A percentile compares a stretch with the other conserved stretches of the same genome.
These are phyloP conservation scores for Clitoria ternatea DNA, from an alignment of 306 rosid species.

Conservation along the genomic window DNA sequence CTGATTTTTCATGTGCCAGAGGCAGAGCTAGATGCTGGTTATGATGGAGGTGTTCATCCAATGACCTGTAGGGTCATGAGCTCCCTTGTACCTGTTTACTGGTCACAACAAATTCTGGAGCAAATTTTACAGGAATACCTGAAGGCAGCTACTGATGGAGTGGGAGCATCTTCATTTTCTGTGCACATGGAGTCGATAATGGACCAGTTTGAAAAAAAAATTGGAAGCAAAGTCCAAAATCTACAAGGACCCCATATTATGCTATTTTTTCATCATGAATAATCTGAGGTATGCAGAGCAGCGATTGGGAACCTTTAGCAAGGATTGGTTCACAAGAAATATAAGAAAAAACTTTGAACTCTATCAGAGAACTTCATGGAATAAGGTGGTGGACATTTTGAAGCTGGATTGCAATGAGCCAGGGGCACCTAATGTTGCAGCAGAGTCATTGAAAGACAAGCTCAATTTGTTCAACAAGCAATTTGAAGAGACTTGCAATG, in stretches of 20 bases:
- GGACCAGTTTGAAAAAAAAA: constrained; percentile 54
- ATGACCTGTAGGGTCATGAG: neutral
- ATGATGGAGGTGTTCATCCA: neutral
- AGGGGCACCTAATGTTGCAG: constrained; percentile 30
- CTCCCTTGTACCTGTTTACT: neutral
- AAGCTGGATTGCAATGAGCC: constrained; percentile 43
- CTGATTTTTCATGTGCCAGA: constrained; percentile 14
- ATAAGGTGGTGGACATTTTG: constrained; percentile 42
- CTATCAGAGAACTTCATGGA: constrained; percentile 65
- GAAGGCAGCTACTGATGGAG: constrained; percentile 38
- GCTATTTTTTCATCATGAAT: constrained; percentile 60
- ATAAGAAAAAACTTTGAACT: constrained; percentile 39
- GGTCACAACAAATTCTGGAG: neutral
- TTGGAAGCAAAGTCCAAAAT: constrained; percentile 49
- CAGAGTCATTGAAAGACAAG: constrained; percentile 57
- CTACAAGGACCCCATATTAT: constrained; percentile 43
- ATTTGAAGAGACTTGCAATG: constrained; percentile 48
- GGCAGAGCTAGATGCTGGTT: neutral
- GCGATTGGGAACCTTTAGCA: constrained; percentile 37
- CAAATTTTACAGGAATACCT: neutral
- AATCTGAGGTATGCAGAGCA: constrained; percentile 50
- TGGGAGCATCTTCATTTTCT: constrained; percentile 8
- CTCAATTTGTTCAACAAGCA: constrained; percentile 45
- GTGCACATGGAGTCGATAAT: constrained; percentile 48
- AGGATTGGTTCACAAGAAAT: constrained; percentile 62